Evolutionary conservation across 163 green algal species (phyloP), one percentile per base, ranked within the genome.

Genomic region (Prototheca wickerhamii): DNA sequence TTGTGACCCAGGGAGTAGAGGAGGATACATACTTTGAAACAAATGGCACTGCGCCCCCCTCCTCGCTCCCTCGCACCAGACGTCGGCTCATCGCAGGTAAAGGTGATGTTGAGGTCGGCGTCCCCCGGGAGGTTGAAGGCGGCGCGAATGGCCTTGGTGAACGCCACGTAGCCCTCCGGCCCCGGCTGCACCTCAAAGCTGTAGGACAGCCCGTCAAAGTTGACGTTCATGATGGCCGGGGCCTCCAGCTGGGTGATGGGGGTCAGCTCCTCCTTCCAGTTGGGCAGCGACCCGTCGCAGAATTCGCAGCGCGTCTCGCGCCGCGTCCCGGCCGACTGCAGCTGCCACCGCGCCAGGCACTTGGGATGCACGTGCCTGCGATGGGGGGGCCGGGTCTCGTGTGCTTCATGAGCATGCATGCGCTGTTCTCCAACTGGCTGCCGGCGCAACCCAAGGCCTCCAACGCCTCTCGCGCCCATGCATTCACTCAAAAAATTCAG

Each of bases 181-280:
- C 85, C 84, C 7, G 84, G 79, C 51, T 68, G 68, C 4, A 86
- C 80, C 61, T 78, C 69, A 49, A 76, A 80, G 34, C 54, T 68
- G 65, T 77, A 80, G 8, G 71, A 77, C 21, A 64, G 77, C 20
- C 85, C 86, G 51, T 89, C 84, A 75, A 94, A 95, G 75, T 93
- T 94, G 34, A 96, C 89, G 68, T 95, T 96, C 86, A 96, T 96
- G 29, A 94, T 82, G 0, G 88, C 89, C 12, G 86, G 86, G 2
- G 83, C 84, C 40, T 78, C 75, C 29, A 70, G 64, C 5, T 68
- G 72, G 54, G 72, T 77, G 4, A 67, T 32, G 31, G 86, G 87
- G n/a, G 86, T 95, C 59, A 93, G 69, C 5, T 79, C 72, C 21
- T 50, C 49, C 61, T 88, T 87, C 89, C 89, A 96, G 63, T 94